phyloP scores from a whole-genome alignment of 495 filamentous ascomycete genomes.

The Talaromyces stipitatus region DNA sequence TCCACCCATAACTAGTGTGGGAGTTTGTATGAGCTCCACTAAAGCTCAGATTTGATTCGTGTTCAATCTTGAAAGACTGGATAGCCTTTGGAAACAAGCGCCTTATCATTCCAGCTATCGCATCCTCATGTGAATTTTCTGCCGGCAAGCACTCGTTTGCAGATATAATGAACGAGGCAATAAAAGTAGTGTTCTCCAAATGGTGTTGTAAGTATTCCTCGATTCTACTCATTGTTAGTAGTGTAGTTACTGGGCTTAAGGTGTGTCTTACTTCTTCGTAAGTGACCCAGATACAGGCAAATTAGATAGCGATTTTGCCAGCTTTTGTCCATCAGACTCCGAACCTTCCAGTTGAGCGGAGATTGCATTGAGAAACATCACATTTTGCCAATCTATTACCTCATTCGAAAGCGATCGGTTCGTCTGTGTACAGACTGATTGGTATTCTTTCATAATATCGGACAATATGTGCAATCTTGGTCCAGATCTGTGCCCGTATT shows the following conservation, averaged over 20 bases:
- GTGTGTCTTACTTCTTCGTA: not conserved
- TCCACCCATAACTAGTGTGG: no score
- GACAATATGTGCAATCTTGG: not conserved
- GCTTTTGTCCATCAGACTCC: constrained; percentile 1
- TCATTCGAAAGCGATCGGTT: not conserved
- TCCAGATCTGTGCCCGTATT: not conserved
- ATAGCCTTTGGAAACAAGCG: not conserved
- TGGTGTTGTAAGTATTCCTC: not conserved
- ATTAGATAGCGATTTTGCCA: not conserved
- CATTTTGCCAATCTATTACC: not conserved
- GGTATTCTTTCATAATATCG: not conserved
- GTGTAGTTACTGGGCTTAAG: not conserved
- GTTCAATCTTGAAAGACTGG: constrained; percentile 2
- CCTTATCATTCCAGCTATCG: not conserved
- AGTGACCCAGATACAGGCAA: not conserved
- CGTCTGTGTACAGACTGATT: not conserved
- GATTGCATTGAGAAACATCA: not conserved
- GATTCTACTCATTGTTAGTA: not conserved
- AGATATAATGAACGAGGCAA: not conserved
- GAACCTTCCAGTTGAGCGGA: not conserved
- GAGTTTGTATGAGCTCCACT: no score
- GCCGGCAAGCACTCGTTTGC: not conserved
- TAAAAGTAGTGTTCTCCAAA: not conserved
- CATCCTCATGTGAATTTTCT: not conserved
- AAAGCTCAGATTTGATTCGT: not conserved